Base-by-base conservation (phyloP, 805 yeast genomes). In the Gaillardinia entomophila region DNA sequence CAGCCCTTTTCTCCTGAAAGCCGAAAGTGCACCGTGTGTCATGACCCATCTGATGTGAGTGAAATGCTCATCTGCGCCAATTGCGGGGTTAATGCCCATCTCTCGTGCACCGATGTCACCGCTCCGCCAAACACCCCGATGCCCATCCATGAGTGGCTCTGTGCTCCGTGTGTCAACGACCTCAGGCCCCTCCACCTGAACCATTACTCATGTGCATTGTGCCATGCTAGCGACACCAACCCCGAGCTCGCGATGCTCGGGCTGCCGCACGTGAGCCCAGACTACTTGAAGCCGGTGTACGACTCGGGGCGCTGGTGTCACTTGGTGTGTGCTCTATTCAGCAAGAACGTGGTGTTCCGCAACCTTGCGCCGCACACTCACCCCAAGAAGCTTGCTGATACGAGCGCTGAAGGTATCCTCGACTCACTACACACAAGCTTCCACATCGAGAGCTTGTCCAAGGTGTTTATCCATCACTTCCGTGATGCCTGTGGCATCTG, bases 121-220 rank as follows among this genome's bases (percentile, higher is more conserved):
- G 34, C 42, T 16, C 48, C 36, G n/a, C 43, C 49, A 4, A 44
- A 44, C 7, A 41, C 32, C 15, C 31, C 36, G 3, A 43, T 36
- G 13, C 69, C 63, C 6, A 42, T 52, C 3, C 62, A 49, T 22
- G 71, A 69, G 35, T 87, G 96, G 96, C 59, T 68, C 16, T 88
- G 96, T 58, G 95, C 86, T 45, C 67, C 78, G 1, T 88, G 96
- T 50, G 66, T 77, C 4, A 85, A 86, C 48, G 82, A 78, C 30
- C 51, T 76, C 32, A 73, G 75, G 38, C 90, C 92, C 0, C 41
- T 70, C 2, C 62, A 66, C 24, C 67, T 78, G 2, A 71, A 79
- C 0, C 60, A 70, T 14, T 80, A 82, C 48, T 55, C 69, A 2
- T 87, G 96, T 52, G 57, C 65, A 12, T 49, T 87, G n/a, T 88